A percentile compares a stretch with the other conserved stretches of the same genome.
These are phyloP conservation scores for Hanseniaspora guilliermondii DNA, from an alignment of 805 yeast genomes.

Conservation along the genomic window DNA sequence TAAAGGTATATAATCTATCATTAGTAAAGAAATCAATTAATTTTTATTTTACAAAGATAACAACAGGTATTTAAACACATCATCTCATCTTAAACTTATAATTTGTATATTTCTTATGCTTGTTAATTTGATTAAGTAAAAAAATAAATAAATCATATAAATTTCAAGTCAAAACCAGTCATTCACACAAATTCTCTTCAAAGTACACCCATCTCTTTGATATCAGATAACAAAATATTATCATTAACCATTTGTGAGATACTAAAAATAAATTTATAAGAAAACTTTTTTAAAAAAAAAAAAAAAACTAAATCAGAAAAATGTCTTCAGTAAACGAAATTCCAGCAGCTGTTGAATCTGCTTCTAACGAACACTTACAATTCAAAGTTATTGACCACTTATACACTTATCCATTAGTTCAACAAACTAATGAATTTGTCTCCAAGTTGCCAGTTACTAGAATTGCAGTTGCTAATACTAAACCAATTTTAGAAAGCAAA, in stretches of 20 bases:
- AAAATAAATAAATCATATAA: no score
- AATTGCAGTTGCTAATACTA: constrained; percentile 25
- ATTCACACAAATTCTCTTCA: neutral
- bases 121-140: no score
- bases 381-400: constrained; percentile 33
- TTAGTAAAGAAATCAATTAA: no score
- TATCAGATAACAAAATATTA: neutral
- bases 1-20: no score
- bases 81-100: no score
- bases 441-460: constrained; percentile 31
- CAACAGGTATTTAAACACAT: no score
- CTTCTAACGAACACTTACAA: constrained; percentile 11
- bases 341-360: neutral
- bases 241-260: neutral
- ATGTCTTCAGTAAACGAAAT: neutral
- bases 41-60: no score
- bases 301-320: no score
- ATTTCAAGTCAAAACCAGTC: neutral
- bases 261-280: neutral
- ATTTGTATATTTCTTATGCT: no score
- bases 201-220: neutral
- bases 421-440: constrained; percentile 29
- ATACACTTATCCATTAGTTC: constrained; percentile 37
- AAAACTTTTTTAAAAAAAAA: neutral
- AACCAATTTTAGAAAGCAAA: constrained; percentile 26